These are phyloP conservation scores for Syzygium malaccense DNA, from an alignment of 441 rosid genomes.

Conservation along the genomic window DNA sequence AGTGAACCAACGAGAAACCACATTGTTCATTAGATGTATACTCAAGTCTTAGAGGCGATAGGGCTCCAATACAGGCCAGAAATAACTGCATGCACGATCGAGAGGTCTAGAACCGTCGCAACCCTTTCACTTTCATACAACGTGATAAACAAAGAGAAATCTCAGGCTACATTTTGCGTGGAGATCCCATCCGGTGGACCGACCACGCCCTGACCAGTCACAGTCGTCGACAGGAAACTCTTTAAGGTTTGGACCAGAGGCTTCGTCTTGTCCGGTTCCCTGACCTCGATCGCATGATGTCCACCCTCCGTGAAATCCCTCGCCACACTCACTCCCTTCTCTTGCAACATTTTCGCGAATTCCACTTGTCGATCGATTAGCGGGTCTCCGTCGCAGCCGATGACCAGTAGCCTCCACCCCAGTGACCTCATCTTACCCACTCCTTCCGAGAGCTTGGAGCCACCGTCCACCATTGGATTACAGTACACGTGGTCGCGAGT, in stretches of 20 bases:
- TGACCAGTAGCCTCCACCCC: background rate
- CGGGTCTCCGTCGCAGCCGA: background rate
- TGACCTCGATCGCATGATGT: background rate
- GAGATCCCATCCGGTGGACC: background rate
- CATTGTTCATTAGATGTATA: background rate
- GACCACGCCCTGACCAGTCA: background rate
- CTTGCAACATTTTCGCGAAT: background rate
- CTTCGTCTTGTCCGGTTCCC: background rate
- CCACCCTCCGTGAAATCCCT: background rate
- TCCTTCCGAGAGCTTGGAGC: background rate
- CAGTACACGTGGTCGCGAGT: background rate
- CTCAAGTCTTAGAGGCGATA: fast-evolving
- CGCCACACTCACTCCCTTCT: background rate
- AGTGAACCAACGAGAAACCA: fast-evolving
- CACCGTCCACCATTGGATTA: background rate
- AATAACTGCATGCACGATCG: background rate
- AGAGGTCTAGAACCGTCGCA: background rate
- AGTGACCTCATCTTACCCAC: background rate
- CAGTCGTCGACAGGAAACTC: background rate
- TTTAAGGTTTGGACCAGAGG: background rate
- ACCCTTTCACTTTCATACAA: background rate
- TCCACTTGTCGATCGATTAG: background rate
- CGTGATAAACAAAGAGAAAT: background rate
- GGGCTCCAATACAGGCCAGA: background rate
- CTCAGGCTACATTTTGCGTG: background rate